phyloP scores from a whole-genome alignment of 352 stramenopile species.

The Pythium dissotocum region DNA sequence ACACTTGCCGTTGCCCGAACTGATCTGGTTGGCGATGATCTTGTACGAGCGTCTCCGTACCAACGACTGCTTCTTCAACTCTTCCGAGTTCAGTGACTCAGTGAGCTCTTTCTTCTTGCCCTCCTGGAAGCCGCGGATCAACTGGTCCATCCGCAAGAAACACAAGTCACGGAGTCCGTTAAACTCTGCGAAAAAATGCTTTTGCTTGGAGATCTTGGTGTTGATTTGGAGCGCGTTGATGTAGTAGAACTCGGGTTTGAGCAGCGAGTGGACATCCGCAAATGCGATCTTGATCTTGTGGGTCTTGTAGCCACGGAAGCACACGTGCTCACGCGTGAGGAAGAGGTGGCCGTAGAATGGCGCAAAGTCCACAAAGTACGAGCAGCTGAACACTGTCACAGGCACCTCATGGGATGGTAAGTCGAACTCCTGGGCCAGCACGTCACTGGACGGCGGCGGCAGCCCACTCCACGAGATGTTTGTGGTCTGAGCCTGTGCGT shows the following conservation, averaged over 20 bases:
- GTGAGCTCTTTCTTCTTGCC: slow-evolving; percentile 33
- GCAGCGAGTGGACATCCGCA: slow-evolving; percentile 54
- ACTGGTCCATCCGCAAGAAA: slow-evolving; percentile 69
- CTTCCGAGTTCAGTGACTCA: slow-evolving; percentile 9
- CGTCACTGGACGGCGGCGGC: slow-evolving; percentile 33
- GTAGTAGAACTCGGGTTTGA: slow-evolving; percentile 86
- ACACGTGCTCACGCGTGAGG: slow-evolving; percentile 67
- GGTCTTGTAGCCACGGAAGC: slow-evolving; percentile 59
- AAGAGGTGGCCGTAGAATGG: slow-evolving; percentile 77
- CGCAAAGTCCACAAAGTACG: slow-evolving; percentile 67
- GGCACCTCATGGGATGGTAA: slow-evolving; percentile 44
- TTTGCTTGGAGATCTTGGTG: slow-evolving; percentile 48
- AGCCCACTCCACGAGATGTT: slow-evolving; percentile 71
- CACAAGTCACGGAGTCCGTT: slow-evolving; percentile 73
- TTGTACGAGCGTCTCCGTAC: slow-evolving; percentile 64
- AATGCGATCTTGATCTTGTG: slow-evolving; percentile 62
- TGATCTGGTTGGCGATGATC: slow-evolving; percentile 37
- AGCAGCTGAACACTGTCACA: slow-evolving; percentile 77
- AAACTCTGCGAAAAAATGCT: slow-evolving; percentile 81
- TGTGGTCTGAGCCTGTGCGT: slow-evolving; percentile 57
- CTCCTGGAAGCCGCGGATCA: slow-evolving; percentile 66
- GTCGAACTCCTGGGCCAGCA: slow-evolving; percentile 45
- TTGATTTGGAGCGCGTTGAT: slow-evolving; percentile 83
- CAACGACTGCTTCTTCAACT: slow-evolving; percentile 49
- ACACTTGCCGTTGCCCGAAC: neutral